Conservation (phyloP, 805 yeast species). For the Candida tammaniensis region DNA sequence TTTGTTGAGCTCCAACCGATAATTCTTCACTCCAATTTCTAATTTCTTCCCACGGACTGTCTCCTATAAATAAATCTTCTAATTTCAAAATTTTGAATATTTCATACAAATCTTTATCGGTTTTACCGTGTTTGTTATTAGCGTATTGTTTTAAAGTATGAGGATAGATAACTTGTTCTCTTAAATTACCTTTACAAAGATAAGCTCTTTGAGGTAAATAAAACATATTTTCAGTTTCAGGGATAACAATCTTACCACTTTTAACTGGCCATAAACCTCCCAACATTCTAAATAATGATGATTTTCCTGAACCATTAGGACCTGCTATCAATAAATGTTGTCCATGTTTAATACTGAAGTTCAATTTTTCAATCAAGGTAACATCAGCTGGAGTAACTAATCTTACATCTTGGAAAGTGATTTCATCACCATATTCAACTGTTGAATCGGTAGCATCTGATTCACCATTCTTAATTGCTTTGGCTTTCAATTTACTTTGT, state of each 20-base stretch:
- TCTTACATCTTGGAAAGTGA: conserved; percentile 74
- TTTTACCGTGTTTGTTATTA: conserved; percentile 25
- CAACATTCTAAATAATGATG: conserved; percentile 82
- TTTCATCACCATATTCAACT: conserved; percentile 46
- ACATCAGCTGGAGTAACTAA: conserved; percentile 84
- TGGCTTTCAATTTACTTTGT: conserved; percentile 14
- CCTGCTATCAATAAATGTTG: conserved; percentile 88
- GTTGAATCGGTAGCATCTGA: conserved; percentile 10
- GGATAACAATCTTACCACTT: conserved; percentile 57
- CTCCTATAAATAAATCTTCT: conserved; percentile 47
- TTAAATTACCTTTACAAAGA: conserved; percentile 72
- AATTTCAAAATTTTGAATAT: conserved; percentile 58
- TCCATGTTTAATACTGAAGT: conserved; percentile 74
- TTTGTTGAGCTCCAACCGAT: conserved; percentile 88
- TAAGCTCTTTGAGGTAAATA: conserved; percentile 93
- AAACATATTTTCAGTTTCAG: conserved; percentile 65
- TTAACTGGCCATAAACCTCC: conserved; percentile 93
- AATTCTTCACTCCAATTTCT: conserved; percentile 88
- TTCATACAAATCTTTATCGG: conserved; percentile 49
- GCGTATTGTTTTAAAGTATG: conserved; percentile 60
- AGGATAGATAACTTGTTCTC: conserved; percentile 90
- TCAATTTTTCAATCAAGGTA: conserved; percentile 59
- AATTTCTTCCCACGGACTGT: conserved; percentile 57
- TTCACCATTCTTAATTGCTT: neutral
- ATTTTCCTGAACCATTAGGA: conserved; percentile 95